Evolutionary conservation across 2,329 filamentous ascomycete genomes (phyloP).

Genomic region (Botrytis squamosa): DNA sequence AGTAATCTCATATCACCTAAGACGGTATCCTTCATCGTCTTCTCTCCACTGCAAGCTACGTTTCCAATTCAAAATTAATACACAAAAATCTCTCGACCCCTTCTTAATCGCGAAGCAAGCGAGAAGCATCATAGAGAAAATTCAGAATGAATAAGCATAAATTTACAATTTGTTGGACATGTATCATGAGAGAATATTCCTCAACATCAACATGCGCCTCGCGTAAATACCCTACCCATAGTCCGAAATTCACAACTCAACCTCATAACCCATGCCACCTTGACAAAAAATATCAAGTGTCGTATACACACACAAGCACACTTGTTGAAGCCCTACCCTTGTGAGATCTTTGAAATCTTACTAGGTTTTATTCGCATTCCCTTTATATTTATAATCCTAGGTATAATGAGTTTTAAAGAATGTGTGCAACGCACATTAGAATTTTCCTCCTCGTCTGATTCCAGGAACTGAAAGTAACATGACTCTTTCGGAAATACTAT

Average conservation of each 20-base stretch:
- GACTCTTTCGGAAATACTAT: neutral
- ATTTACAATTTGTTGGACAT: neutral
- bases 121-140: neutral
- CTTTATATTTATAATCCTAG: neutral
- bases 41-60: neutral
- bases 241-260: neutral
- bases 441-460: neutral
- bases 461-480: neutral
- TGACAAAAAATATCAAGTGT: neutral
- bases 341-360: neutral
- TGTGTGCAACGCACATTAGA: neutral
- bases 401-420: accelerated
- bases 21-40: neutral
- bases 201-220: neutral
- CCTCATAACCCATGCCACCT: too few species aligned
- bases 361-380: neutral
- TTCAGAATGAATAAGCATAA: neutral
- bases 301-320: neutral
- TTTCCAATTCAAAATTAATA: neutral
- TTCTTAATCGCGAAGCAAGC: neutral
- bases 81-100: neutral
- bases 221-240: too few species aligned
- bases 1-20: neutral
- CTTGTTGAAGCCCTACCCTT: neutral
- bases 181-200: neutral